These are phyloP conservation scores for Dissophora ornata DNA, from an alignment of 192 early-diverging fungal species.

Conservation along the genomic window DNA sequence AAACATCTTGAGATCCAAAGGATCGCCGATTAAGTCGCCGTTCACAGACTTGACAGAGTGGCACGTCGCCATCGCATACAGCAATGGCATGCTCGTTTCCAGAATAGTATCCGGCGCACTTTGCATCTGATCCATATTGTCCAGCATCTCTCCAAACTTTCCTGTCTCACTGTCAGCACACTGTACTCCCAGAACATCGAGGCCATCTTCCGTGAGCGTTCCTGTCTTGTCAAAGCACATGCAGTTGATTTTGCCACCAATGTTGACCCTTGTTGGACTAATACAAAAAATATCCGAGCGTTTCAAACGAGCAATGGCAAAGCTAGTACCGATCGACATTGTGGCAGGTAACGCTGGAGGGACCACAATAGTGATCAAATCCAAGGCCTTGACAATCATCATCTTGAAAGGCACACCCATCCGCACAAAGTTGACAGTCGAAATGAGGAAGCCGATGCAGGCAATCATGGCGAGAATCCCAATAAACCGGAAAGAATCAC, in stretches of 20 bases:
- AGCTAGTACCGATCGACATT: slow-evolving; percentile 96
- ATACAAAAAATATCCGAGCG: slow-evolving; percentile 91
- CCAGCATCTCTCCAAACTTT: slow-evolving; percentile 60
- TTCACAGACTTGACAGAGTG: slow-evolving; percentile 92
- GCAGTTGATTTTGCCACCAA: slow-evolving; percentile 94
- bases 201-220: slow-evolving; percentile 94
- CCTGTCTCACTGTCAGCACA: slow-evolving; percentile 61
- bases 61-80: slow-evolving; percentile 81
- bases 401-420: slow-evolving; percentile 74
- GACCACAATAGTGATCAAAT: slow-evolving; percentile 96
- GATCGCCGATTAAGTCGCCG: slow-evolving; percentile 93
- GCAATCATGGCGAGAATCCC: slow-evolving; percentile 90
- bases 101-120: slow-evolving; percentile 15
- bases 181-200: slow-evolving; percentile 94
- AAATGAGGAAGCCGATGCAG: slow-evolving; percentile 84
- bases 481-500: slow-evolving; percentile 97
- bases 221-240: slow-evolving; percentile 99
- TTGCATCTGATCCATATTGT: slow-evolving; percentile 60
- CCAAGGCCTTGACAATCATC: slow-evolving; percentile 92
- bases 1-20: slow-evolving; percentile 98
- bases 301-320: slow-evolving; percentile 90
- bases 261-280: slow-evolving; percentile 91
- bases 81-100: slow-evolving; percentile 44
- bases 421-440: slow-evolving; percentile 89
- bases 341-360: slow-evolving; percentile 98